These are phyloP conservation scores for Botrytis deweyae DNA, from an alignment of 2,329 filamentous ascomycete species.

Conservation along the genomic window DNA sequence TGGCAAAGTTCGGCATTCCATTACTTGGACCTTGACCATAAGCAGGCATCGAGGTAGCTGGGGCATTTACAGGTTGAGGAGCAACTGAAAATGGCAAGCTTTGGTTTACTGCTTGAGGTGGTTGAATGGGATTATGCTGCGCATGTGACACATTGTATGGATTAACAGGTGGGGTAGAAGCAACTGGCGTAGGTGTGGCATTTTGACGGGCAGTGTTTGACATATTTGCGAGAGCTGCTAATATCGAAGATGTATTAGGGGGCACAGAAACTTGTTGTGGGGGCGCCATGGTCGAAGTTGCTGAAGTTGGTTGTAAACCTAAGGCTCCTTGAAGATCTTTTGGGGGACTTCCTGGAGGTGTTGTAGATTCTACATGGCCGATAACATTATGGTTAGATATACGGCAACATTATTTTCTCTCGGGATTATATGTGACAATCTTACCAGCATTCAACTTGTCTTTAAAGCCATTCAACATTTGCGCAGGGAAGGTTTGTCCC, in stretches of 20 bases:
- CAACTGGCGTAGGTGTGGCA: constrained; percentile 42
- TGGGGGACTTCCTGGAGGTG: constrained; percentile 61
- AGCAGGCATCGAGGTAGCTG: constrained; percentile 39
- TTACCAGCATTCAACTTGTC: constrained; percentile 73
- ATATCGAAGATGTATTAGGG: constrained; percentile 63
- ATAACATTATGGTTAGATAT: constrained; percentile 42
- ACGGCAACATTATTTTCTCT: constrained; percentile 28
- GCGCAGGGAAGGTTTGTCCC: constrained; percentile 80
- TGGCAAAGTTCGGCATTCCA: constrained; percentile 42
- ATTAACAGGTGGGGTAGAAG: constrained; percentile 39
- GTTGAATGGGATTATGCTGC: constrained; percentile 44
- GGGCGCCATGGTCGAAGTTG: constrained; percentile 44
- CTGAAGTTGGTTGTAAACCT: constrained; percentile 37
- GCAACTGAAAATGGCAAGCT: constrained; percentile 41
- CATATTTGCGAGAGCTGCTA: constrained; percentile 78
- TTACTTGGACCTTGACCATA: constrained; percentile 40
- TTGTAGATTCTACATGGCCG: constrained; percentile 63
- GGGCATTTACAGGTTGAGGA: constrained; percentile 61
- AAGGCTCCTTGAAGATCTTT: constrained; percentile 44
- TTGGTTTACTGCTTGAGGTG: constrained; percentile 33
- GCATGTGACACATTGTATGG: constrained; percentile 49
- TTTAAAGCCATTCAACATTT: constrained; percentile 80
- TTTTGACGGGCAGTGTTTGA: constrained; percentile 62
- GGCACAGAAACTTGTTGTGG: constrained; percentile 48
- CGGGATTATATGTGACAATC: constrained; percentile 42